Evolutionary conservation across 306 rosid genomes (phyloP).

Genomic region (Medicago arabica): DNA sequence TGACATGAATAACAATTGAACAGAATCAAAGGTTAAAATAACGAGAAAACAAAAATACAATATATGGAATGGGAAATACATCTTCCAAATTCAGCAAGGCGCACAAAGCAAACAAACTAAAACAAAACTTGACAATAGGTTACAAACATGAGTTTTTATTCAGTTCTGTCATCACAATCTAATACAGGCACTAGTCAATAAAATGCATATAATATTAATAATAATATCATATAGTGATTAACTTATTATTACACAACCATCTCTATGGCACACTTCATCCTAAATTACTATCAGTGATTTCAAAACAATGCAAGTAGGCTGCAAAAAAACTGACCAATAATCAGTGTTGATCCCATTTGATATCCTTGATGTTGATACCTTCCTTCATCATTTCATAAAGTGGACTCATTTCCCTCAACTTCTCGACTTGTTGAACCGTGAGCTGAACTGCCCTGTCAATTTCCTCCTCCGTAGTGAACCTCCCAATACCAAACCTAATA

Average conservation of each 20-base stretch:
- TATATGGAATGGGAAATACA: slow-evolving; percentile 4
- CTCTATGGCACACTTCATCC: slow-evolving; percentile 10
- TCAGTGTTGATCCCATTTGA: slow-evolving; percentile 92
- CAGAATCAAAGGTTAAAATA: neutral
- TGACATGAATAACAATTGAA: neutral
- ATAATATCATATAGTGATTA: slow-evolving; percentile 20
- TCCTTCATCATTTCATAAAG: slow-evolving; percentile 97
- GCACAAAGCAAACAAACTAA: slow-evolving; percentile 15
- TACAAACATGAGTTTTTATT: slow-evolving; percentile 20
- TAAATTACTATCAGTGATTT: slow-evolving; percentile 16
- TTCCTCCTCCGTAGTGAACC: slow-evolving; percentile 91
- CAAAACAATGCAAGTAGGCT: slow-evolving; percentile 18
- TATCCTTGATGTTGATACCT: slow-evolving; percentile 81
- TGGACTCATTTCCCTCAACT: slow-evolving; percentile 96
- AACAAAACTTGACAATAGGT: slow-evolving; percentile 17
- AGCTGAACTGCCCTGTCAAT: slow-evolving; percentile 79
- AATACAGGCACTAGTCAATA: neutral
- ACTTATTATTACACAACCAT: slow-evolving; percentile 35
- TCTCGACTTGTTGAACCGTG: slow-evolving; percentile 81
- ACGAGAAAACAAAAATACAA: slow-evolving; percentile 15
- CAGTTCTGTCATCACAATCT: slow-evolving; percentile 24
- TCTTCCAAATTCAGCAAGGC: neutral
- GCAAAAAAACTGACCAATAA: slow-evolving; percentile 7
- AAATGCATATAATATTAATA: slow-evolving; percentile 10
- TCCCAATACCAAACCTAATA: slow-evolving; percentile 92